Evolutionary conservation across 495 filamentous ascomycete genomes (phyloP), one percentile per base, ranked within the genome.

Genomic region (Hypoxylon cercidicola): DNA sequence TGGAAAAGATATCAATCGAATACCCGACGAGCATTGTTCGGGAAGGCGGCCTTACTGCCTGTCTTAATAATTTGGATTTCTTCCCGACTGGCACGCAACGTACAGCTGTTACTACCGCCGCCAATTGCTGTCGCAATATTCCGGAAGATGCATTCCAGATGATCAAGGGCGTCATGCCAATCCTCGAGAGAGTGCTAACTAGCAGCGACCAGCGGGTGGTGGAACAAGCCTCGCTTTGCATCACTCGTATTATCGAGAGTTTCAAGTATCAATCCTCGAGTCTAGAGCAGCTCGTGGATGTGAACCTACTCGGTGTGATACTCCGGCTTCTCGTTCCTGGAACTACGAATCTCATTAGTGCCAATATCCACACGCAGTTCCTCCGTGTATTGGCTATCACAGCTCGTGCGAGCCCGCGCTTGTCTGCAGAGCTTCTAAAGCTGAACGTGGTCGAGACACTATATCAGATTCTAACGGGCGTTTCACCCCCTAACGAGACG

Each of bases 401-500:
- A 3, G 92, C 93, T 11, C 91, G 89, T 54, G 92, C 92, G 3
- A 98, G 96, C 72, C 91, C 96, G 25, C 84, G 81, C 6, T 77
- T 97, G 41, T 97, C 96, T 12, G 90, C 90, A 15, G 94, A 96
- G 67, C 82, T 99, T 11, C 88, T 99, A 73, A 96, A 93, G 78
- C 92, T 97, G 89, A 92, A 97, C 70, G 90, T 99, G 43, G 95
- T 98, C 15, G 95, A 99, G 73, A 99, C 95, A 0, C 84, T 99
- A 10, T 98, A 97, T 74, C 95, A 99, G 74, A 99, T 98, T 35
- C 77, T 99, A 60, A 99, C 96, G 0, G 95, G 96, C 32, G 91
- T 99, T 0, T 99, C 95, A 0, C 91, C 95, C 6, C 95, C 95
- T 19, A 85, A 80, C 65, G 90, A 90, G 40, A 84, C 83, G 4